Evolutionary conservation across 768 basidiomycete species (phyloP), one percentile per base, ranked within the genome.

Genomic region (Mycena polygramma): DNA sequence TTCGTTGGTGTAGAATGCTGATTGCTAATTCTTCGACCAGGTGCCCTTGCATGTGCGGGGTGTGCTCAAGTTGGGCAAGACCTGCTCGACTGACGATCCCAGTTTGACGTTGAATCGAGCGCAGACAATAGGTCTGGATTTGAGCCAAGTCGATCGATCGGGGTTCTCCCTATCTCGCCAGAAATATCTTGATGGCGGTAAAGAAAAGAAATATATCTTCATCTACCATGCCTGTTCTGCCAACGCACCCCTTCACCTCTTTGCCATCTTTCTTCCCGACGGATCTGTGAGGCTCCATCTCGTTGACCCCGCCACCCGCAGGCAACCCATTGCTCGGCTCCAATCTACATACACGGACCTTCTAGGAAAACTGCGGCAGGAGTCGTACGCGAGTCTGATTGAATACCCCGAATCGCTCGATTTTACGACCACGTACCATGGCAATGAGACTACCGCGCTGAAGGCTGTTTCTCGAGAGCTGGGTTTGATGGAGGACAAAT

Each of bases 381-480:
- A 81, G 66, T 74, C 73, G 14, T 82, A 83, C 70, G 86, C 84
- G 48, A 78, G 76, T 65, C 87, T 92, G 0, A 79, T 96, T 71
- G 76, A 79, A 2, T 99, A 99, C 79, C 90, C 91, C 0, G 79
- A 85, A 8, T 77, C 86, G 15, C 85, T 87, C 63, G 86, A 92
- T 19, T 92, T 93, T 76, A 83, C 83, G 13, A 88, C 90, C 14
- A 84, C 89, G 7, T 97, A 97, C 80, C 94, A 98, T 74, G 87
- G 86, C 67, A 93, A 87, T 71, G 95, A 96, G 66, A 79, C 82
- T 1, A 90, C 91, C 0, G 98, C 97, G 3, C 81, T 98, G 65
- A 95, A 93, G 71, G 92, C 94, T 2, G 84, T 99, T 62, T 95
- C 94, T 14, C 90, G 94, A 43, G 97, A 98, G 75, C 87, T 99